Conservation (phyloP, 371 early-diverging fungal species). For the Mucor lusitanicus region DNA sequence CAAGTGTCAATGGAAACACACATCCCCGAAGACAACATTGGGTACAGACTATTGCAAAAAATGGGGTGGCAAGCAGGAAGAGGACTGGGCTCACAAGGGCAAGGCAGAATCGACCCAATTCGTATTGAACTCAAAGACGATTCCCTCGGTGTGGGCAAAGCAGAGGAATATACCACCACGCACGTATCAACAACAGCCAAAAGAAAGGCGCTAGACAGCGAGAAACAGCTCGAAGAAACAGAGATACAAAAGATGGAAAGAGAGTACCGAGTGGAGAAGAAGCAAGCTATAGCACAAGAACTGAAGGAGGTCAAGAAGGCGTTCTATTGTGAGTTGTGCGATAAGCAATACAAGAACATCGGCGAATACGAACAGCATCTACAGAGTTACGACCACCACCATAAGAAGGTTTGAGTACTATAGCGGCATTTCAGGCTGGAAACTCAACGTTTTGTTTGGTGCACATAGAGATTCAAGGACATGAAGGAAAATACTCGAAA, state of each 20-base stretch:
- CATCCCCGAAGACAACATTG: slow-evolving; percentile 60
- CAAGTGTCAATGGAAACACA: slow-evolving; percentile 57
- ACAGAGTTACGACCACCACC: slow-evolving; percentile 80
- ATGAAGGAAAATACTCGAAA: slow-evolving; percentile 67
- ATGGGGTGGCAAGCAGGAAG: slow-evolving; percentile 72
- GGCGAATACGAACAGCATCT: slow-evolving; percentile 78
- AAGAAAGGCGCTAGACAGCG: slow-evolving; percentile 60
- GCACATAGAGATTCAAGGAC: slow-evolving; percentile 70
- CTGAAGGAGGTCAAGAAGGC: slow-evolving; percentile 65
- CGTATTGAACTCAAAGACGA: slow-evolving; percentile 63
- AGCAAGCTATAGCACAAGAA: slow-evolving; percentile 57
- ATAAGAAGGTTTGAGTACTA: slow-evolving; percentile 55
- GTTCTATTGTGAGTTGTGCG: slow-evolving; percentile 78
- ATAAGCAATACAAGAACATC: slow-evolving; percentile 77
- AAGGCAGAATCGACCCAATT: slow-evolving; percentile 70
- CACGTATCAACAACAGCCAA: slow-evolving; percentile 60
- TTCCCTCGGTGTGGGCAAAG: slow-evolving; percentile 67
- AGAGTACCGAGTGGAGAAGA: slow-evolving; percentile 49
- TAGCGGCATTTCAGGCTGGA: not conserved
- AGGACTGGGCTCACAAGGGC: slow-evolving; percentile 56
- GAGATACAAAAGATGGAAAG: slow-evolving; percentile 48
- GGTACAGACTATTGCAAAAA: slow-evolving; percentile 60
- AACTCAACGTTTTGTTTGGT: not conserved
- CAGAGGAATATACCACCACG: slow-evolving; percentile 54
- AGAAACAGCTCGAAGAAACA: slow-evolving; percentile 70